Evolutionary conservation across 441 rosid species (phyloP).

Genomic region (Metrosideros polymorpha): DNA sequence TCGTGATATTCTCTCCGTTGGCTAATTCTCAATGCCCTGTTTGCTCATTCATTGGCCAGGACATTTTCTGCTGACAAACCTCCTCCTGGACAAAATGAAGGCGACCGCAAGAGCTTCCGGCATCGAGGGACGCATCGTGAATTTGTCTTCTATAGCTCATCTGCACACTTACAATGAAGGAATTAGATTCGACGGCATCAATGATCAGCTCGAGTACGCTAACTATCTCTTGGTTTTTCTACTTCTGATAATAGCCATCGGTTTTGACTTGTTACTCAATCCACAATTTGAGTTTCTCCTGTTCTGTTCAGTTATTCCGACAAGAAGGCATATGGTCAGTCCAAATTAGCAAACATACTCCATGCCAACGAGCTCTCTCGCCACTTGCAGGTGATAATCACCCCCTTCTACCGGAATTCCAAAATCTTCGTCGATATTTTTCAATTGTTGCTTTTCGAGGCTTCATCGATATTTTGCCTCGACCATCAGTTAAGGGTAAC

Average conservation of each 20-base stretch:
- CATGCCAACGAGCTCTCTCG: constrained; percentile 85
- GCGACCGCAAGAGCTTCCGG: constrained; percentile 45
- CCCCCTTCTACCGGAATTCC: neutral
- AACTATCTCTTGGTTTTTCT: neutral
- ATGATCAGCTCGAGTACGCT: constrained; percentile 27
- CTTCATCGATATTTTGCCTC: neutral
- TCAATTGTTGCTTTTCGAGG: neutral
- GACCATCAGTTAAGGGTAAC: neutral
- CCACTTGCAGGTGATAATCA: constrained; percentile 42
- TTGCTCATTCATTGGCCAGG: constrained; percentile 33
- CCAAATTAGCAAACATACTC: constrained; percentile 74
- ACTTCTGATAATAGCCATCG: neutral
- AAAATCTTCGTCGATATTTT: neutral
- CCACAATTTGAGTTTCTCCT: neutral
- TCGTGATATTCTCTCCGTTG: neutral
- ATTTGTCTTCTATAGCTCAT: constrained; percentile 85
- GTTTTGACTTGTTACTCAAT: neutral
- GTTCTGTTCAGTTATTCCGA: constrained; percentile 52
- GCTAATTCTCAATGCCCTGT: neutral
- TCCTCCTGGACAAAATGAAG: constrained; percentile 79
- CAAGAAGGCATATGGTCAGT: constrained; percentile 86
- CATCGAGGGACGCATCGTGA: constrained; percentile 76
- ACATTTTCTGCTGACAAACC: constrained; percentile 77
- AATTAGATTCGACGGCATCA: constrained; percentile 49
- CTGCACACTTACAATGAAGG: constrained; percentile 47